These are phyloP conservation scores for Eudorina sp. DNA, from an alignment of 139 green algal species.

Conservation along the genomic window DNA sequence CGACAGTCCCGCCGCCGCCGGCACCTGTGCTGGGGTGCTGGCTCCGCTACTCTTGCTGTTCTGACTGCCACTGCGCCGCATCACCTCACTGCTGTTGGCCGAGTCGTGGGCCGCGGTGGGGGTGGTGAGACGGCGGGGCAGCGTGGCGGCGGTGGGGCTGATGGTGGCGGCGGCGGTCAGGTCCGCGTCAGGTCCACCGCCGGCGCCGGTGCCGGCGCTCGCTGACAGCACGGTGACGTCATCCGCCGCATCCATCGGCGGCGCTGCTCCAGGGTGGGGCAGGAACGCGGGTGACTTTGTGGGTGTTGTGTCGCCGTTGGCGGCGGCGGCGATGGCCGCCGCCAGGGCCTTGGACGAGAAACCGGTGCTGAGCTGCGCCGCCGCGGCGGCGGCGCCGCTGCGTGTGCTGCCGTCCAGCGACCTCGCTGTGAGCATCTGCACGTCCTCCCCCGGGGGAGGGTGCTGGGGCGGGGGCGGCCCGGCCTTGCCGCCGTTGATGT, in stretches of 20 bases:
- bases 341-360: slow-evolving; percentile 6
- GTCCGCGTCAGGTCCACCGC: neutral
- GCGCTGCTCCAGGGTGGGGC: neutral
- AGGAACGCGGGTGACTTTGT: slow-evolving; percentile 45
- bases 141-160: neutral
- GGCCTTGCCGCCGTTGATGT: neutral
- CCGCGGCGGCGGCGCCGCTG: neutral
- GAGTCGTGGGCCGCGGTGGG: slow-evolving; percentile 5
- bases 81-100: slow-evolving; percentile 22
- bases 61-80: slow-evolving; percentile 16
- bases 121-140: neutral
- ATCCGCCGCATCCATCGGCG: neutral
- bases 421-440: neutral
- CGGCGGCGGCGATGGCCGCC: neutral
- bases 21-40: neutral
- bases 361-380: neutral
- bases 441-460: neutral
- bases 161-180: neutral
- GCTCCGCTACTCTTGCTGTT: slow-evolving; percentile 16
- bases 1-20: too few relatives aligned
- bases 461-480: neutral
- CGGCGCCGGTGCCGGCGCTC: neutral
- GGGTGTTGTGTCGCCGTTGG: neutral
- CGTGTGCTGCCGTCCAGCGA: neutral
- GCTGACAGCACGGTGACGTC: slow-evolving; percentile 2